These are phyloP conservation scores for Calocera cornea DNA, from an alignment of 768 basidiomycete genomes.

Conservation along the genomic window DNA sequence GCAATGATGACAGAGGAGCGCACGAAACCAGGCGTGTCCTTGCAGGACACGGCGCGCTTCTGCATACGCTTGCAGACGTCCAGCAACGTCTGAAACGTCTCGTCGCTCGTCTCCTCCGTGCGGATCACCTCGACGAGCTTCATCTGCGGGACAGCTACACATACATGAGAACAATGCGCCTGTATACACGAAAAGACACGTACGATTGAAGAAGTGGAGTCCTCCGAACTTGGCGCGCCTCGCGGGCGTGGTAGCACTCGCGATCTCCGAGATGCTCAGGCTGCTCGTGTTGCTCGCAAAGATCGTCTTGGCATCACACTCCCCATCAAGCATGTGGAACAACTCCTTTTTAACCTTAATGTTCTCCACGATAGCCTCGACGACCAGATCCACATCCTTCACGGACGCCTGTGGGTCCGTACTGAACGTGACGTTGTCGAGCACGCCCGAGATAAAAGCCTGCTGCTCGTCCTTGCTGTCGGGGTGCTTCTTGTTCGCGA, in stretches of 20 bases:
- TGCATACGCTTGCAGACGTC: constrained; percentile 27
- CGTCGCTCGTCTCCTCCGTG: constrained; percentile 24
- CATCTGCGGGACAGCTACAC: constrained; percentile 21
- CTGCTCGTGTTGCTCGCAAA: constrained; percentile 32
- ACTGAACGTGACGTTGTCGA: constrained; percentile 25
- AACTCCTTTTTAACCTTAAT: constrained; percentile 30
- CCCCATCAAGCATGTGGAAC: constrained; percentile 26
- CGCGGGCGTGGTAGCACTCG: constrained; percentile 18
- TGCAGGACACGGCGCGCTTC: constrained; percentile 29
- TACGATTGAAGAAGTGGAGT: constrained; percentile 32
- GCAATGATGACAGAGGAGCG: no score
- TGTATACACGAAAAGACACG: not conserved
- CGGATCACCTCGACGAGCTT: constrained; percentile 31
- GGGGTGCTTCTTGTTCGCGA: constrained; percentile 26
- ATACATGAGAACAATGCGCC: not conserved
- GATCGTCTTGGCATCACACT: constrained; percentile 23
- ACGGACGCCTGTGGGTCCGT: constrained; percentile 27
- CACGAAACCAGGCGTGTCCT: constrained; percentile 30
- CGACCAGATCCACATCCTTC: constrained; percentile 25
- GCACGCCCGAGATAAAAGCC: constrained; percentile 19
- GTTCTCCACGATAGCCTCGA: constrained; percentile 34
- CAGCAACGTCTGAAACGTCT: constrained; percentile 24
- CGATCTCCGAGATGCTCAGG: constrained; percentile 28
- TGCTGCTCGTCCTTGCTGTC: constrained; percentile 17
- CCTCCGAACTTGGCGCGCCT: constrained; percentile 28